Percentiles rank a stretch among this genome's conserved stretches.
These are phyloP conservation scores for Cucurbita ficifolia DNA, from an alignment of 306 rosid species.

Conservation along the genomic window DNA sequence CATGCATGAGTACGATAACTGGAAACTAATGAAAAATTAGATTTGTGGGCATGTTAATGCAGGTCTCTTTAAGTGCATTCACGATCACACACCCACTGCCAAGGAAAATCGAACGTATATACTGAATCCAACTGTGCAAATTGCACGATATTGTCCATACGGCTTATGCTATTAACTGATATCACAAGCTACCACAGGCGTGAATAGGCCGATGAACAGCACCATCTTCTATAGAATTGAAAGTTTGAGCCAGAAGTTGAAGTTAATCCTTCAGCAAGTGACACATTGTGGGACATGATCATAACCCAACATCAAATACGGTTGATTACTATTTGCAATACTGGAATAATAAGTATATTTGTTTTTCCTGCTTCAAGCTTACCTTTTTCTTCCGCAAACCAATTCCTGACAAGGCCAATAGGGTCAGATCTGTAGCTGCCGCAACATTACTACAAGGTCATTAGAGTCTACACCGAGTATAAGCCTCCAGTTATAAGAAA, in stretches of 20 bases:
- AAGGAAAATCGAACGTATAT: background rate
- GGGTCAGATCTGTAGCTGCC: slow-evolving; percentile 89
- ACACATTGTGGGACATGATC: background rate
- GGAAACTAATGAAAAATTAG: background rate
- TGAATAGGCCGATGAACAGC: background rate
- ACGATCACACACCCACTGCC: background rate
- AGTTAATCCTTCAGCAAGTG: background rate
- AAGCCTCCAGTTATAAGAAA: slow-evolving; percentile 4
- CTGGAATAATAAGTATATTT: background rate
- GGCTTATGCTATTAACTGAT: background rate
- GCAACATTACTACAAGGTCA: slow-evolving; percentile 75
- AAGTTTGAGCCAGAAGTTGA: background rate
- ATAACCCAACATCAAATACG: background rate
- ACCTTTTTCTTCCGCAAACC: slow-evolving; percentile 85
- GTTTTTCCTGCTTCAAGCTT: slow-evolving; percentile 5
- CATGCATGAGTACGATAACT: background rate
- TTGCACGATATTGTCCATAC: too few relatives aligned
- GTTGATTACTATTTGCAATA: background rate
- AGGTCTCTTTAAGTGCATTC: background rate
- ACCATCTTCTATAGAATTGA: background rate
- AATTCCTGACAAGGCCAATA: slow-evolving; percentile 84
- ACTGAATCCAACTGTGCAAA: background rate
- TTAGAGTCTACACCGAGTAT: slow-evolving; percentile 14
- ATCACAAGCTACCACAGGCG: background rate
- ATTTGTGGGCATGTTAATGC: background rate